Conservation (phyloP, 768 basidiomycete species). For the Termitomyces sp. region DNA sequence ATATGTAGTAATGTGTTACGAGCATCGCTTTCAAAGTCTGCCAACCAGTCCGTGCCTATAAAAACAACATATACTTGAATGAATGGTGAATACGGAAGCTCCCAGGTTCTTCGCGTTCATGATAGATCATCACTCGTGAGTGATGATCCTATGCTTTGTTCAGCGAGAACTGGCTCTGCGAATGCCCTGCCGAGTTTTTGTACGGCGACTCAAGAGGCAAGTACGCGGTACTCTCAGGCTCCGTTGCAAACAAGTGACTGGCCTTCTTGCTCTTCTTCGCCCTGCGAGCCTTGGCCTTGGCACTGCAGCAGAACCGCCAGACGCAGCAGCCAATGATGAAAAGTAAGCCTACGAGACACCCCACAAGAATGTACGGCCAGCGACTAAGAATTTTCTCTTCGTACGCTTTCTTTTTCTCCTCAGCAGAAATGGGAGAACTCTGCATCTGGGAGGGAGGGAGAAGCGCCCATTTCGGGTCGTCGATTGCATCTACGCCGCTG, state of each 20-base stretch:
- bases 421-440: slow-evolving; percentile 55
- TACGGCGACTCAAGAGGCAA: slow-evolving; percentile 20
- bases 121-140: background rate
- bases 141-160: slow-evolving; percentile 3
- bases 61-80: background rate
- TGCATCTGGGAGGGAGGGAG: slow-evolving; percentile 54
- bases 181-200: slow-evolving; percentile 3
- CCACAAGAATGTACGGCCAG: slow-evolving; percentile 69
- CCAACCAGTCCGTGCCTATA: background rate
- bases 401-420: slow-evolving; percentile 62
- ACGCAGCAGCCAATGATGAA: slow-evolving; percentile 42
- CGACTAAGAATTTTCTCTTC: slow-evolving; percentile 60
- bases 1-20: background rate
- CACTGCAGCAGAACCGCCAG: slow-evolving; percentile 56
- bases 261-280: slow-evolving; percentile 15
- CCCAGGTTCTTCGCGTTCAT: background rate
- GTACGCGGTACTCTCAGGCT: slow-evolving; percentile 23
- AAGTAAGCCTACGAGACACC: slow-evolving; percentile 46
- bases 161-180: slow-evolving; percentile 12
- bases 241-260: slow-evolving; percentile 16
- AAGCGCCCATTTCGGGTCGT: slow-evolving; percentile 48
- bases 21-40: background rate
- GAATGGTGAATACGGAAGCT: background rate
- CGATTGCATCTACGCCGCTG: slow-evolving; percentile 51
- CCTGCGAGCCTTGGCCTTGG: slow-evolving; percentile 15